Conservation (phyloP, 495 filamentous ascomycete species). For the Extremus antarcticus region DNA sequence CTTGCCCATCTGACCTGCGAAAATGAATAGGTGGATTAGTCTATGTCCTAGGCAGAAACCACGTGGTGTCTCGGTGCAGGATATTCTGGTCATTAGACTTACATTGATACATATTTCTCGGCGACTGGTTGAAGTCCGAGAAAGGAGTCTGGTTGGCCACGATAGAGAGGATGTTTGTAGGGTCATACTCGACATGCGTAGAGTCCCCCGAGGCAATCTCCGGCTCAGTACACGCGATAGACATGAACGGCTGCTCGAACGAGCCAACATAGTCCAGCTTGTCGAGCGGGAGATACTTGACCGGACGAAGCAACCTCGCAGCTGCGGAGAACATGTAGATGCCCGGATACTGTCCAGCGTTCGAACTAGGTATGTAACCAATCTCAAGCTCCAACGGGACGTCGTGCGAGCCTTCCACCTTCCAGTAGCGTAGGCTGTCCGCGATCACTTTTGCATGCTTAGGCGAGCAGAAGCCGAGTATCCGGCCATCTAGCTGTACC, state of each 20-base stretch:
- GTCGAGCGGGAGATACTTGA: slow-evolving; percentile 79
- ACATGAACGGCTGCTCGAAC: slow-evolving; percentile 97
- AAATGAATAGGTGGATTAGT: too few relatives aligned
- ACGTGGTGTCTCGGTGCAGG: not conserved
- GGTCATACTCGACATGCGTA: slow-evolving; percentile 88
- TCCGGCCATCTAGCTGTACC: slow-evolving; percentile 78
- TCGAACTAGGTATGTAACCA: slow-evolving; percentile 76
- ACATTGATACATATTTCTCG: slow-evolving; percentile 86
- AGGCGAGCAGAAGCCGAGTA: slow-evolving; percentile 82
- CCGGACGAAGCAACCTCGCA: slow-evolving; percentile 78
- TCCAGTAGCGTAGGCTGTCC: slow-evolving; percentile 83
- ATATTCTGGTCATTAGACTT: not conserved
- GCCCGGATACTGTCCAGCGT: slow-evolving; percentile 86
- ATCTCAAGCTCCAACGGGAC: slow-evolving; percentile 83
- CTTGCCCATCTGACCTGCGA: slow-evolving; percentile 91
- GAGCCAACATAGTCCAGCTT: slow-evolving; percentile 81
- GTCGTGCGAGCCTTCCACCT: slow-evolving; percentile 78
- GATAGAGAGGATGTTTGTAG: slow-evolving; percentile 95
- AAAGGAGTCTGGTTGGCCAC: slow-evolving; percentile 98
- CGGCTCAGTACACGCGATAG: slow-evolving; percentile 74
- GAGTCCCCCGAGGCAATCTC: slow-evolving; percentile 80
- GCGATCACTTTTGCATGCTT: slow-evolving; percentile 66
- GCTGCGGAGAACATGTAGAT: slow-evolving; percentile 83
- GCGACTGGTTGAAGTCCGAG: slow-evolving; percentile 97
- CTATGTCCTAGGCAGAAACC: too few relatives aligned